A percentile compares a stretch with the other conserved stretches of the same genome.
These are phyloP conservation scores for Gillenia trifoliata DNA, from an alignment of 306 rosid species.

Conservation along the genomic window DNA sequence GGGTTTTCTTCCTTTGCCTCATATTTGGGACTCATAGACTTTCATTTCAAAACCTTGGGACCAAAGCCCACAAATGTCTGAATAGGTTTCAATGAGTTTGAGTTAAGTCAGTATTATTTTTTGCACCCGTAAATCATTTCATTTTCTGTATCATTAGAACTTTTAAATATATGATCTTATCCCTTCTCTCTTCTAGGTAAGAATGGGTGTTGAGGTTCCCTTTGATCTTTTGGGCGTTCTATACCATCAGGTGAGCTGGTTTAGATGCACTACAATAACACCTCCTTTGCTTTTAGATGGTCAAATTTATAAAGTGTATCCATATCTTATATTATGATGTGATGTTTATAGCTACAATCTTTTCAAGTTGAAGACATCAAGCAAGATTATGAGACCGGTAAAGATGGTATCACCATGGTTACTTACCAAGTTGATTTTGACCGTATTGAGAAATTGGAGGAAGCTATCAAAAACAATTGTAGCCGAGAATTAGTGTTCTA, in stretches of 20 bases:
- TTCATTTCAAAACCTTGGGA: neutral
- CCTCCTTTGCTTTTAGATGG: conserved; percentile 12
- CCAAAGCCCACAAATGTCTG: neutral
- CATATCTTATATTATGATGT: conserved; percentile 8
- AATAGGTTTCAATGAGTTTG: neutral
- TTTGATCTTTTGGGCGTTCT: conserved; percentile 74
- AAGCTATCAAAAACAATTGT: conserved; percentile 66
- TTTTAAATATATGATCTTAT: neutral
- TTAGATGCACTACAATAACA: conserved; percentile 1
- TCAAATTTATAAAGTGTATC: conserved; percentile 1
- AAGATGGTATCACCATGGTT: conserved; percentile 71
- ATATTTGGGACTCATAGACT: neutral
- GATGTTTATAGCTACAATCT: conserved; percentile 57
- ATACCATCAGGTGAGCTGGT: conserved; percentile 69
- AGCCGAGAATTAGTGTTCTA: conserved; percentile 67
- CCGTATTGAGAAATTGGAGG: conserved; percentile 75
- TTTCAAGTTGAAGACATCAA: conserved; percentile 66
- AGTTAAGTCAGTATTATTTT: neutral
- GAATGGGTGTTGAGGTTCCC: conserved; percentile 86
- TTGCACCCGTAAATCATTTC: neutral
- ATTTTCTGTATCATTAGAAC: neutral
- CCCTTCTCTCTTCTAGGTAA: conserved; percentile 43
- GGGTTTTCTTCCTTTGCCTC: neutral
- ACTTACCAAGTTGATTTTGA: conserved; percentile 81
- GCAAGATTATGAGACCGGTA: conserved; percentile 87